phyloP scores from a whole-genome alignment of 164 flowering plant species.

The Chimonanthus praecox region DNA sequence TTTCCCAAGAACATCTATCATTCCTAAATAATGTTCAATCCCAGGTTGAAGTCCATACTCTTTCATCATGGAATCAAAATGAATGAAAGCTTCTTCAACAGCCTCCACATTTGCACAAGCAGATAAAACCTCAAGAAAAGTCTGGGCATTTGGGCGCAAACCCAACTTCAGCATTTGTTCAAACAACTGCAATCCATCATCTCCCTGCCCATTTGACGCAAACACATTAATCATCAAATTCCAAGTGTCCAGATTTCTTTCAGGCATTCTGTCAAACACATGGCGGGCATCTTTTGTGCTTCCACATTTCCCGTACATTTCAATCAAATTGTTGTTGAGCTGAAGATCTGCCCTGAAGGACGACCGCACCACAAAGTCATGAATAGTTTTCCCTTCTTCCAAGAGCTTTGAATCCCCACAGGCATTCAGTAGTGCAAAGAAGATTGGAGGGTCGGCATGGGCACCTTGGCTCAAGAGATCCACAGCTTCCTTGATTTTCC shows the following conservation, averaged over 20 bases:
- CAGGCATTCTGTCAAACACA: constrained; percentile 70
- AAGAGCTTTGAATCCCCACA: constrained; percentile 38
- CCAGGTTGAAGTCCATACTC: constrained; percentile 50
- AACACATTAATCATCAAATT: constrained; percentile 60
- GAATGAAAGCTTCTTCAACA: constrained; percentile 66
- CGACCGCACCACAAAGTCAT: constrained; percentile 58
- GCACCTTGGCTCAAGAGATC: constrained; percentile 55
- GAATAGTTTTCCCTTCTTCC: constrained; percentile 64
- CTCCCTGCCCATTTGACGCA: constrained; percentile 59
- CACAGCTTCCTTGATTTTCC: constrained; percentile 65
- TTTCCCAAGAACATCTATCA: constrained; percentile 56
- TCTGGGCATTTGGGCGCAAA: constrained; percentile 39
- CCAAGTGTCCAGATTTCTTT: constrained; percentile 63
- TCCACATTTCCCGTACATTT: constrained; percentile 60
- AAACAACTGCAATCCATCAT: constrained; percentile 71
- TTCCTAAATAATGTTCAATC: constrained; percentile 51
- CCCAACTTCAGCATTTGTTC: constrained; percentile 61
- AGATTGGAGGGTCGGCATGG: constrained; percentile 40
- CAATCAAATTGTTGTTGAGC: constrained; percentile 48
- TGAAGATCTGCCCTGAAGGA: constrained; percentile 44
- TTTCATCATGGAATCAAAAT: constrained; percentile 58
- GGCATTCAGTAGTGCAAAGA: constrained; percentile 33
- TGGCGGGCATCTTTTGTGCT: constrained; percentile 67
- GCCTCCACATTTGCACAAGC: constrained; percentile 76
- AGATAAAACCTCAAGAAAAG: constrained; percentile 54